phyloP scores from a whole-genome alignment of 1,139 yeast genomes.

The Magnusiomyces paraingens region DNA sequence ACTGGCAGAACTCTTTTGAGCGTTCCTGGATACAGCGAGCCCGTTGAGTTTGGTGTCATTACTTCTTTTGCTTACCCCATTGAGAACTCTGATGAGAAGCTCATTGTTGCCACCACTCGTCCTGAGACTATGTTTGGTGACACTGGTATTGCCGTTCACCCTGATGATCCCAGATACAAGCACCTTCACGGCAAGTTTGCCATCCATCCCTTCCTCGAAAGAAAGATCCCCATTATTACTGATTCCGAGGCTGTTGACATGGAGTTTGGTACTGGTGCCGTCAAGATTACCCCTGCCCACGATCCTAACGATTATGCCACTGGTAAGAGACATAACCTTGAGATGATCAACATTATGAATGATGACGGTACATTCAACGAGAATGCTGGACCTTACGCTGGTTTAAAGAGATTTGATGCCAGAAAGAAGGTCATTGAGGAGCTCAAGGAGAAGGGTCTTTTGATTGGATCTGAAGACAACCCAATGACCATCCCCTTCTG shows the following conservation, averaged over 20 bases:
- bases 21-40: slow-evolving; percentile 86
- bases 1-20: slow-evolving; percentile 72
- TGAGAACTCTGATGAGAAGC: slow-evolving; percentile 78
- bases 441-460: slow-evolving; percentile 68
- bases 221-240: slow-evolving; percentile 78
- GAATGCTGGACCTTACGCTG: slow-evolving; percentile 82
- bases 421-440: slow-evolving; percentile 77
- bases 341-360: slow-evolving; percentile 81
- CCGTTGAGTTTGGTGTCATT: slow-evolving; percentile 91
- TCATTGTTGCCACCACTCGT: slow-evolving; percentile 95
- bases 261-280: slow-evolving; percentile 99
- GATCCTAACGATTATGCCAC: slow-evolving; percentile 95
- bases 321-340: slow-evolving; percentile 89
- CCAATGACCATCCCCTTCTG: slow-evolving; percentile 94
- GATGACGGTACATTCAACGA: slow-evolving; percentile 90
- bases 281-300: slow-evolving; percentile 96
- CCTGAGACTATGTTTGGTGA: slow-evolving; percentile 98
- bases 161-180: slow-evolving; percentile 83
- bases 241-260: slow-evolving; percentile 95
- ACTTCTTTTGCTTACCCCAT: slow-evolving; percentile 91
- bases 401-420: slow-evolving; percentile 92
- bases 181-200: slow-evolving; percentile 94
- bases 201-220: slow-evolving; percentile 82
- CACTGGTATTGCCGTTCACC: slow-evolving; percentile 96
- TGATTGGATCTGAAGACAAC: slow-evolving; percentile 79